These are phyloP conservation scores for Phyllosticta paracitricarpa DNA, from an alignment of 2,329 filamentous ascomycete genomes.

Conservation along the genomic window DNA sequence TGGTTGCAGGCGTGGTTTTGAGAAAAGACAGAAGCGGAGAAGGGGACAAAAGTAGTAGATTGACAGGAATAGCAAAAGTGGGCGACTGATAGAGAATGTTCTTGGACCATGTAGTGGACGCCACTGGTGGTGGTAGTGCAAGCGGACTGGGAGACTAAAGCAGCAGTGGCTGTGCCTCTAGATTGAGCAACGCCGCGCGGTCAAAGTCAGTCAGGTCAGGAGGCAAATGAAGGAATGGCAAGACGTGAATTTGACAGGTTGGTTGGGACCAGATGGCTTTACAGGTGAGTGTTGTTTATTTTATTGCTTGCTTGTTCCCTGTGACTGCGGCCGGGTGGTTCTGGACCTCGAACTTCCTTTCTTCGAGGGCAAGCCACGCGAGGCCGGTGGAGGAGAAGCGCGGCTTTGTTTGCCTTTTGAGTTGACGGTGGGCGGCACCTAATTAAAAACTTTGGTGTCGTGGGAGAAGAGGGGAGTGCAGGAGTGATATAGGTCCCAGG, in stretches of 20 bases:
- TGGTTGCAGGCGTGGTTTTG: conserved; percentile 35
- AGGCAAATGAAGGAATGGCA: neutral
- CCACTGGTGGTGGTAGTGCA: neutral
- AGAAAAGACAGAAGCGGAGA: conserved; percentile 34
- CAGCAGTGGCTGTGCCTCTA: neutral
- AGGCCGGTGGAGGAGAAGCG: neutral
- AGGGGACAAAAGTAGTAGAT: conserved; percentile 30
- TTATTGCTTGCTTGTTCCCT: neutral
- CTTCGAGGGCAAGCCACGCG: conserved; percentile 1
- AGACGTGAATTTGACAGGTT: neutral
- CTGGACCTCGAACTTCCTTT: conserved; percentile 2
- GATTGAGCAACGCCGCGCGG: neutral
- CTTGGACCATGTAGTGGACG: neutral
- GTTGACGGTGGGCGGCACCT: neutral
- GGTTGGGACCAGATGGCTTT: neutral
- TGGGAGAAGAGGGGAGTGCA: neutral
- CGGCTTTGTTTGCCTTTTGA: neutral
- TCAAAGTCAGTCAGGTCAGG: neutral
- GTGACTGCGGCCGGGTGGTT: neutral
- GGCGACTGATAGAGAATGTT: conserved; percentile 14
- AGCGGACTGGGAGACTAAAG: neutral
- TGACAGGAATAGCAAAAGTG: conserved; percentile 29
- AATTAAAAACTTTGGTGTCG: neutral
- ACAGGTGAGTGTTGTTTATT: neutral
- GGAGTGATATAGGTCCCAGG: neutral